These are phyloP conservation scores for Allium cepa DNA, from an alignment of 106 monocot species.

Conservation along the genomic window DNA sequence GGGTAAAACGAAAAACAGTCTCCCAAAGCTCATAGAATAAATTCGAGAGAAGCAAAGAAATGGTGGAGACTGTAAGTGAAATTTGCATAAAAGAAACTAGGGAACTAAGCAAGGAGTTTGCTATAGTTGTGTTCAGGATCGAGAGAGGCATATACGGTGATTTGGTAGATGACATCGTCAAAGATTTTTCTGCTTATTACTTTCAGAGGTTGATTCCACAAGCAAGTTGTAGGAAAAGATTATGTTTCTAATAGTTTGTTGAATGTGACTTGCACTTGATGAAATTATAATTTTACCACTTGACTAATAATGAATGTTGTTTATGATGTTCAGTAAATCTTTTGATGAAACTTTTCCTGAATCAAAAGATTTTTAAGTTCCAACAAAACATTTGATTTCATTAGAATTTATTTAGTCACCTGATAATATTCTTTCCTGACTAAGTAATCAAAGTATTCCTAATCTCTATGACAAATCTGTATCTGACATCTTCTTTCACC, in stretches of 20 bases:
- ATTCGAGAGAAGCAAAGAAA: conserved; percentile 26
- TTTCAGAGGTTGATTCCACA: conserved; percentile 6
- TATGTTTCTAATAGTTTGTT: conserved; percentile 18
- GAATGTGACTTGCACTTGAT: neutral
- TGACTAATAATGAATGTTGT: too few species aligned
- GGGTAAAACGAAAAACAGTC: neutral
- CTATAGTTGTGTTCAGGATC: conserved; percentile 32
- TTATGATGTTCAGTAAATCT: too few species aligned
- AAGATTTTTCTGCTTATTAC: conserved; percentile 25
- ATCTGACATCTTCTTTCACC: too few species aligned
- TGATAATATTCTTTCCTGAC: too few species aligned
- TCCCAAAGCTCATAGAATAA: neutral
- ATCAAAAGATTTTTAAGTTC: too few species aligned
- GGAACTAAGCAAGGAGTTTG: conserved; percentile 46
- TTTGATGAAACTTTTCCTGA: too few species aligned
- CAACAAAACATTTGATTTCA: too few species aligned
- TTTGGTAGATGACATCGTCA: conserved; percentile 51
- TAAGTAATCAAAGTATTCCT: too few species aligned
- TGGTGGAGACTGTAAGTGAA: conserved; percentile 47
- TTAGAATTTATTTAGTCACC: too few species aligned
- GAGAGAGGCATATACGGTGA: conserved; percentile 32
- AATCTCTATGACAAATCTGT: too few species aligned
- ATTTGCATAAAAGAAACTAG: conserved; percentile 34
- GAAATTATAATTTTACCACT: too few species aligned
- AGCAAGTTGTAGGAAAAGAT: conserved; percentile 31